Base-by-base conservation (phyloP, 2,329 filamentous ascomycete species). In the Aspergillus hortae region DNA sequence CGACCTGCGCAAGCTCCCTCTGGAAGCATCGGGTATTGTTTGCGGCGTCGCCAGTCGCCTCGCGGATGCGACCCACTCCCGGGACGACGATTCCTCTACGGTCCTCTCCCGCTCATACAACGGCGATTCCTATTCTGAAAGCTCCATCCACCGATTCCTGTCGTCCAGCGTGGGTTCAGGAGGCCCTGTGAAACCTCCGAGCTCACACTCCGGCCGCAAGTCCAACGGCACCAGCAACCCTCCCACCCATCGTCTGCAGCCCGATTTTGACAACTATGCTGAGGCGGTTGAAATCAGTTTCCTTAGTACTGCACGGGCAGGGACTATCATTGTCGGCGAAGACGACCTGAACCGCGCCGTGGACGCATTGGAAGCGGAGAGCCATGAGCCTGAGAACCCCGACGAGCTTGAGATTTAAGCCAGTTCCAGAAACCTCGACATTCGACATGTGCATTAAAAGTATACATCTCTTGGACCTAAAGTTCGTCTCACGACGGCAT, bases 21-120 rank as follows among this genome's bases (percentile, higher is more conserved):
- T 92, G 40, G 90, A 96, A 69, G 91, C 90, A 6, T 95, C 92
- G 0, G 92, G 92, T 19, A 96, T 99, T 52, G 90, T 99, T 3
- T 96, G 92, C 61, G 92, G 94, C 25, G 90, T 99, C 2, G 92
- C 92, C 0, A 90, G 91, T 23, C 82, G 85, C 49, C 77, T 97
- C 25, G 88, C 91, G 1, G 84, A 88, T 46, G 88, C 89, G 43
- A 86, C 90, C 69, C 72, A 78, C 49, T 74, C 74, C 60, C 67
- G 69, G 54, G 67, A 58, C 15, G 64, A 63, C 4, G 61, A 61
- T 52, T 56, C 41, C 51, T 63, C 49, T 36, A 53, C 46, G 15
- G 49, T 51, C 46, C 47, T 53, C 42, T 57, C 56, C 30, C 55
- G 49, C 5, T 60, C 60, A 17, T 56, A 40, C 35, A 54, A 55